These are phyloP conservation scores for Lentithecium fluviatile DNA, from an alignment of 495 filamentous ascomycete species.

Conservation along the genomic window DNA sequence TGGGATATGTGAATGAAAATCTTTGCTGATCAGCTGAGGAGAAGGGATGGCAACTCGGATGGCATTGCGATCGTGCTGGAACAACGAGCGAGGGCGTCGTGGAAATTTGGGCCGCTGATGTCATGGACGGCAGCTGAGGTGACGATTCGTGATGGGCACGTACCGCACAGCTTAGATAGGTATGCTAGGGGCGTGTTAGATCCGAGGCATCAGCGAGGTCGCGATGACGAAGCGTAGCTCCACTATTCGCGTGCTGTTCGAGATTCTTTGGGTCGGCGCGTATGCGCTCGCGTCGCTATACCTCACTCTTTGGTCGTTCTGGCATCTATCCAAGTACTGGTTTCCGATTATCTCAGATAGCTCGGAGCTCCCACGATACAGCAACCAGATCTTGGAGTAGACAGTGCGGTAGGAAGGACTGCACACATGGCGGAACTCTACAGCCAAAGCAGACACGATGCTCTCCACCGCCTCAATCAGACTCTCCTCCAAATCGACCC, in stretches of 20 bases:
- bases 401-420: neutral
- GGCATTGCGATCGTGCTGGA: neutral
- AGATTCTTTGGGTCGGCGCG: constrained; percentile 3
- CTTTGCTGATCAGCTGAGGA: neutral
- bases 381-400: no score
- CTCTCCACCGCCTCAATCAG: constrained; percentile 23
- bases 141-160: no score
- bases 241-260: neutral
- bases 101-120: no score
- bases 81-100: no score
- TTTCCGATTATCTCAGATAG: neutral
- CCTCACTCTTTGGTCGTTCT: neutral
- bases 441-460: neutral
- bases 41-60: neutral
- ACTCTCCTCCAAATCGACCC: constrained; percentile 30
- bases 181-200: constrained; percentile 1
- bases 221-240: neutral
- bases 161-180: no score
- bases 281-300: constrained; percentile 6
- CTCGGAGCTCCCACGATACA: neutral
- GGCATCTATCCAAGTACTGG: neutral
- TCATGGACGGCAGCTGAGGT: no score
- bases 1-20: neutral
- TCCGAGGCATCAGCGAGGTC: constrained; percentile 26
- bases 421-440: neutral